phyloP scores from a whole-genome alignment of 352 stramenopile species.

The Aphanomyces stellatus region DNA sequence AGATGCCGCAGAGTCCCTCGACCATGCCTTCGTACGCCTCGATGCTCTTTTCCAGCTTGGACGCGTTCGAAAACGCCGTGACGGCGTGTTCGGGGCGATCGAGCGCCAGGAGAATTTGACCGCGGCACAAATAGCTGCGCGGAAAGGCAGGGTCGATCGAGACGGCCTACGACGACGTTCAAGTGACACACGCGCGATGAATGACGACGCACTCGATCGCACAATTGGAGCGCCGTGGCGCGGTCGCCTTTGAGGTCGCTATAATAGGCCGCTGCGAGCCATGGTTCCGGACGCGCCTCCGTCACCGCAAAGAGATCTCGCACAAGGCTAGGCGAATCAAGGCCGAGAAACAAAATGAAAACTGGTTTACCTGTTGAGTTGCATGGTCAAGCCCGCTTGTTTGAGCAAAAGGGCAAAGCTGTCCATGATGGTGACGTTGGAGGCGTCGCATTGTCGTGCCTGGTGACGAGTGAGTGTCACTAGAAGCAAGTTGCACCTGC shows the following conservation, averaged over 20 bases:
- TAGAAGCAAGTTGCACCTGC: not conserved
- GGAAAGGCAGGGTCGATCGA: constrained; percentile 30
- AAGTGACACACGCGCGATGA: not conserved
- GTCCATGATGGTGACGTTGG: constrained; percentile 58
- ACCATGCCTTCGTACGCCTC: constrained; percentile 68
- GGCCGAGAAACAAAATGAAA: not conserved
- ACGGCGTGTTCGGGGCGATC: constrained; percentile 55
- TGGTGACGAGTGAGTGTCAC: constrained; percentile 26
- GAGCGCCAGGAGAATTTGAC: constrained; percentile 47
- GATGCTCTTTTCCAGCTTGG: constrained; percentile 46
- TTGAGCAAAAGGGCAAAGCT: constrained; percentile 51
- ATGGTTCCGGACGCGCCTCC: constrained; percentile 39
- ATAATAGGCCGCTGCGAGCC: constrained; percentile 69
- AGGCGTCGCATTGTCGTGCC: constrained; percentile 52
- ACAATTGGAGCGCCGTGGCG: constrained; percentile 61
- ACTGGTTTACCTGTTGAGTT: constrained; percentile 48
- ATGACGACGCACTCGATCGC: constrained; percentile 28
- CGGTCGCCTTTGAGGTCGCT: constrained; percentile 64
- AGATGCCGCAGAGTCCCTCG: constrained; percentile 64
- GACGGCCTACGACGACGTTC: constrained; percentile 27
- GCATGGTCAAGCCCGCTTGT: constrained; percentile 33
- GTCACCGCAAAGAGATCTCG: constrained; percentile 62
- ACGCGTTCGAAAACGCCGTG: constrained; percentile 50
- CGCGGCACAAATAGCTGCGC: constrained; percentile 49
- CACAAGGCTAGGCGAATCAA: constrained; percentile 27